These are phyloP conservation scores for Phyllachora maydis DNA, from an alignment of 2,329 filamentous ascomycete species.

Conservation along the genomic window DNA sequence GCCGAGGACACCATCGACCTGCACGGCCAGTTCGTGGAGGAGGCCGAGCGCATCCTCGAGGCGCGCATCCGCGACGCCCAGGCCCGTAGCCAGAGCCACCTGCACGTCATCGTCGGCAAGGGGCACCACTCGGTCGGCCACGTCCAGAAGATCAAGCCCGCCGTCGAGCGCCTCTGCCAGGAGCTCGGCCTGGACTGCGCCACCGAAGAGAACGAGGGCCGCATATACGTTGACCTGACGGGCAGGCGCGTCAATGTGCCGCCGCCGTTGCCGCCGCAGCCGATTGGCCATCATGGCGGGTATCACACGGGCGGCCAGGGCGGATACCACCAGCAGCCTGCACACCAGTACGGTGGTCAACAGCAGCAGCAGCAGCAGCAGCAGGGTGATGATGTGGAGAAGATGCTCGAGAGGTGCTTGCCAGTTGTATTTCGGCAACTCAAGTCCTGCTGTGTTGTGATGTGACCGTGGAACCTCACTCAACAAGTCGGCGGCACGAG, in stretches of 20 bases:
- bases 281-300: conserved; percentile 13
- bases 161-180: conserved; percentile 69
- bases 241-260: conserved; percentile 36
- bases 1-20: conserved; percentile 74
- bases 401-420: conserved; percentile 38
- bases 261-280: conserved; percentile 24
- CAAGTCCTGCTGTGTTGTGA: conserved; percentile 35
- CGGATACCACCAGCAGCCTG: conserved; percentile 19
- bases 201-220: conserved; percentile 75
- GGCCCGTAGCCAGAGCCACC: conserved; percentile 51
- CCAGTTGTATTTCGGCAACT: conserved; percentile 41
- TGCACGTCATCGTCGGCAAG: conserved; percentile 92
- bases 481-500: too few species aligned
- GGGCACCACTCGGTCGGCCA: conserved; percentile 71
- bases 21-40: conserved; percentile 85
- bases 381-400: conserved; percentile 32
- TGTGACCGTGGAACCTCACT: too few species aligned
- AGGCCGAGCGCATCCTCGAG: conserved; percentile 81
- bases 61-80: conserved; percentile 64
- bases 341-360: conserved; percentile 21
- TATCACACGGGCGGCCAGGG: conserved; percentile 15
- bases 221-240: conserved; percentile 73
- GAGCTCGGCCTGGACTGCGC: conserved; percentile 66
- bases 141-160: conserved; percentile 89
- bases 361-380: conserved; percentile 18